Base-by-base conservation (phyloP, 441 rosid species). In the Euphorbia celastroides region DNA sequence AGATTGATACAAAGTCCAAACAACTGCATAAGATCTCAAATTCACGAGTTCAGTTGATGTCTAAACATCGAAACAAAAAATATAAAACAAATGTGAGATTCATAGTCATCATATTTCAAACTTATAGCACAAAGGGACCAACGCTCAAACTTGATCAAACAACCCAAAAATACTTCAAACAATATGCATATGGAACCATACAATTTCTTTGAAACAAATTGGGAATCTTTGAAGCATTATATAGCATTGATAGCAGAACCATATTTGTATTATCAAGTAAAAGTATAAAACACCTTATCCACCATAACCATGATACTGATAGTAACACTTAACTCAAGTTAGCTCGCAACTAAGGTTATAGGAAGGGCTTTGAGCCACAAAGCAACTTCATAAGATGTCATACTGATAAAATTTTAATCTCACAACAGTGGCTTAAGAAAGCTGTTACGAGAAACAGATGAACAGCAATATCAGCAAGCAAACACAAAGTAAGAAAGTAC, bases 301-400 rank as follows among this genome's bases (percentile, higher is more conserved):
- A 44, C 28, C 27, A 26, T 28, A 32, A 31, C 38, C 13, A 46
- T n/a, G 19, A 13, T 31, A 12, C 23, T 41, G 17, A 25, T 56
- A 57, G 19, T 31, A 50, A 8, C 58, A 64, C 54, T 38, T 38
- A 70, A 70, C 16, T 19, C 19, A 48, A 22, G 51, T 64, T 16
- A 70, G 26, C 34, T n/a, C 60, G 27, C 46, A 34, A 32, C 26
- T 58, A 19, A 8, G 25, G 59, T 3, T 11, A 22, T 25, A 22
- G 32, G 14, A 25, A 23, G 32, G 2, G 17, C n/a, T 50, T 57
- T 19, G 19, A 72, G 25, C 48, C 46, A 65, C 38, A 62, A 62
- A 66, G 50, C 22, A 26, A 19, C 42, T 52, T 57, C 48, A 31
- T 41, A 23, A 32, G 55, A 27, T 41, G 17, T 11, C 32, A 25